Evolutionary conservation across 1,284 basidiomycete genomes (phyloP).

Genomic region (Sanghuangporus sanghuang): DNA sequence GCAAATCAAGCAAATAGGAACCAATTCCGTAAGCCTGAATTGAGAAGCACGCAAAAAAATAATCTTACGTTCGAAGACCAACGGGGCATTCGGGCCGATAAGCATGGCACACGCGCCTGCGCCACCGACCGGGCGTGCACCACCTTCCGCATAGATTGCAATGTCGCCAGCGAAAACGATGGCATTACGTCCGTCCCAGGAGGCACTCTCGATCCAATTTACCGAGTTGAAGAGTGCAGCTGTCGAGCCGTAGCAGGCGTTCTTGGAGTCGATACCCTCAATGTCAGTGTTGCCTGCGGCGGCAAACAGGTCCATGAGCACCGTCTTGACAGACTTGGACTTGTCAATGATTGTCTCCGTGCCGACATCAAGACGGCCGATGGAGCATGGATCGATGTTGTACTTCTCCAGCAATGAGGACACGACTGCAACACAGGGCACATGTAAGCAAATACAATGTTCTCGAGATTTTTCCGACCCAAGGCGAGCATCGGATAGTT

Average conservation of each 20-base stretch:
- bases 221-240: constrained; percentile 97
- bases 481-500: constrained; percentile 8
- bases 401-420: constrained; percentile 88
- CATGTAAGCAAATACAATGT: not conserved
- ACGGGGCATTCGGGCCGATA: constrained; percentile 93
- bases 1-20: constrained; percentile 45
- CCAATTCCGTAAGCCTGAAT: not conserved
- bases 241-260: constrained; percentile 98
- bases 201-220: constrained; percentile 94
- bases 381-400: constrained; percentile 93
- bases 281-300: constrained; percentile 93
- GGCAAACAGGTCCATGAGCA: constrained; percentile 97
- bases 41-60: constrained; percentile 21
- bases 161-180: constrained; percentile 98
- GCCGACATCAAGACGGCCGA: constrained; percentile 96
- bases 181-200: constrained; percentile 98
- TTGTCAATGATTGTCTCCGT: constrained; percentile 99
- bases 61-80: constrained; percentile 88
- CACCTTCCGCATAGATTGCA: constrained; percentile 96
- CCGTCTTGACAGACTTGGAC: constrained; percentile 98
- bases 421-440: constrained; percentile 49
- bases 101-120: constrained; percentile 94
- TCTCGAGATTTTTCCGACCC: not conserved
- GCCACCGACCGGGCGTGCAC: constrained; percentile 93
- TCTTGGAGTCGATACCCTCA: constrained; percentile 98